Evolutionary conservation across 1,284 basidiomycete species (phyloP), one percentile per base, ranked within the genome.

Genomic region (Heterobasidion parviporum): DNA sequence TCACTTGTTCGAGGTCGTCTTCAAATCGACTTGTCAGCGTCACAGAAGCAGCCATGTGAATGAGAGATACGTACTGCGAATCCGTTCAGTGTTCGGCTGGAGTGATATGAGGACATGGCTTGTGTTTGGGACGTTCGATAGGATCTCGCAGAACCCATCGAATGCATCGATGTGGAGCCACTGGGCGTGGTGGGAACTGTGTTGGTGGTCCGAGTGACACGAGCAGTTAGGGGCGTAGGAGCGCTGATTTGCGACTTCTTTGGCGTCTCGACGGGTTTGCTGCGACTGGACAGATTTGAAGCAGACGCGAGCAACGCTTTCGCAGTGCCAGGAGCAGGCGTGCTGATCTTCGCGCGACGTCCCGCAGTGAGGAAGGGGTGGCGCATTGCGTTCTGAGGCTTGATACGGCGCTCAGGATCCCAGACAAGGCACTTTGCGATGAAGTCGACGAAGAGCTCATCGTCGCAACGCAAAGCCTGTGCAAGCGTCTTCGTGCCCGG

Each of bases 361-460:
- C 88, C 80, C 33, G 83, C 80, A 20, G 85, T 77, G 57, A 95
- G 79, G 74, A 94, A 97, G 9, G 91, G 89, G 72, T 96, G 94
- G n/a, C 92, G 83, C 73, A 95, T 74, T 1, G 97, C 96, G 14
- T 89, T 82, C 63, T 95, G 92, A 2, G 96, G 96, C 71, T 98
- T 98, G 67, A 99, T 80, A 44, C 97, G 82, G 57, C 92, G 83
- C 66, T 99, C 96, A 1, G 97, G 97, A 73, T 99, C 97, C 97
- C 96, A 99, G 14, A 92, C 82, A 26, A 99, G 78, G 71, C 97
- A 99, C 69, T 96, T 98, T 3, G 90, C 79, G 61, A 99, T 91
- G 67, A 99, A 92, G 70, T 96, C 92, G 51, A 94, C 79, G 67
- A 95, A 94, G 45, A 88, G 81, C 57, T 94, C 92, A 64, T 96